phyloP scores from a whole-genome alignment of 257 asterid genomes.

The Solanum commersonii region DNA sequence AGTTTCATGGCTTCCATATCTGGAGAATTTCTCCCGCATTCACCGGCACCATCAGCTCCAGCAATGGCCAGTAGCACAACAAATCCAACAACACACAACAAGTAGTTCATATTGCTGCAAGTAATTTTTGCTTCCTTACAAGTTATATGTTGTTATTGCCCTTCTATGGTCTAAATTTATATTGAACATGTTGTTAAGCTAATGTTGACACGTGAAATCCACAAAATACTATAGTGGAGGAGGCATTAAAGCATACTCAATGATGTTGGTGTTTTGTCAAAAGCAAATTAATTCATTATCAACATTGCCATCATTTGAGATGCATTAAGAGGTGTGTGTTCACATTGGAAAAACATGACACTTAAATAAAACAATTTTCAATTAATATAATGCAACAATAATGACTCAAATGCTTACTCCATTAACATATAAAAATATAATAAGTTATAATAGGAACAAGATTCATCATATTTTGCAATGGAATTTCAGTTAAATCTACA shows the following conservation, averaged over 20 bases:
- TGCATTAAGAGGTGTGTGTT: not conserved
- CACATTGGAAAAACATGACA: not conserved
- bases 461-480: not conserved
- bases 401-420: not conserved
- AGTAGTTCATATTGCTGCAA: not conserved
- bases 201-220: not conserved
- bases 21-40: constrained; percentile 36
- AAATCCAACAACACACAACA: constrained; percentile 10
- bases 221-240: not conserved
- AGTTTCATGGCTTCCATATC: constrained; percentile 43
- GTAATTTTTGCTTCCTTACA: not conserved
- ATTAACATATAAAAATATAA: not conserved
- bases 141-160: not conserved
- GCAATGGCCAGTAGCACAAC: not conserved
- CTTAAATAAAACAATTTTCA: not conserved
- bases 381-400: not conserved
- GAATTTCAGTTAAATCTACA: not conserved
- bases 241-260: not conserved
- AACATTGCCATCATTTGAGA: not conserved
- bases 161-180: not conserved
- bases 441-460: not conserved
- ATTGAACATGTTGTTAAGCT: not conserved
- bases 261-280: not conserved
- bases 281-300: not conserved
- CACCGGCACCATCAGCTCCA: constrained; percentile 19